Conservation (phyloP, 176 grass and related monocot species). For the Aegilops sharonensis region DNA sequence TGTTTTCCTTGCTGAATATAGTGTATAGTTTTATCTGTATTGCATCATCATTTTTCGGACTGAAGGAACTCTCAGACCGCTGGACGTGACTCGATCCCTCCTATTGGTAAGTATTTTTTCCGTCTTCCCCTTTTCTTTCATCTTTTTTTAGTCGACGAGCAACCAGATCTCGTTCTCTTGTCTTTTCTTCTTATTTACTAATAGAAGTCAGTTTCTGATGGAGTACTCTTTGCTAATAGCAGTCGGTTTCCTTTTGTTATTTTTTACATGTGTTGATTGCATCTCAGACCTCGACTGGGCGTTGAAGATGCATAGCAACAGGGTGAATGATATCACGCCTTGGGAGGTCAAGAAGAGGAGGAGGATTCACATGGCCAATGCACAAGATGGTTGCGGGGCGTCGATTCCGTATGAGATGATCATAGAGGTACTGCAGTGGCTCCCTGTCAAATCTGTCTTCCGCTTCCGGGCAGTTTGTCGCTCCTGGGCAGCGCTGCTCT, state of each 20-base stretch:
- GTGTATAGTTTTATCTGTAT: too few species aligned
- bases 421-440: slow-evolving; percentile 15
- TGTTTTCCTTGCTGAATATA: too few species aligned
- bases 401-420: not conserved
- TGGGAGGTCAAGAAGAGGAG: not conserved
- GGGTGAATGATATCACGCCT: not conserved
- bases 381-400: not conserved
- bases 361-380: not conserved
- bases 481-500: slow-evolving; percentile 12
- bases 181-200: not conserved
- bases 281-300: not conserved
- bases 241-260: too few species aligned
- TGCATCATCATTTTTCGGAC: too few species aligned
- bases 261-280: too few species aligned
- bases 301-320: not conserved
- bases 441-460: slow-evolving; percentile 17
- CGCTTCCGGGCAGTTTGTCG: slow-evolving; percentile 4
- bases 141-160: not conserved
- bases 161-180: not conserved
- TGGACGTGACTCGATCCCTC: not conserved
- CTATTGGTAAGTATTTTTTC: not conserved
- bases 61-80: not conserved
- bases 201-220: too few species aligned
- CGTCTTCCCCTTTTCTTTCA: not conserved
- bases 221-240: too few species aligned